A percentile compares a stretch with the other conserved stretches of the same genome.
These are phyloP conservation scores for Fusarium dimerum DNA, from an alignment of 2,329 filamentous ascomycete genomes.

Conservation along the genomic window DNA sequence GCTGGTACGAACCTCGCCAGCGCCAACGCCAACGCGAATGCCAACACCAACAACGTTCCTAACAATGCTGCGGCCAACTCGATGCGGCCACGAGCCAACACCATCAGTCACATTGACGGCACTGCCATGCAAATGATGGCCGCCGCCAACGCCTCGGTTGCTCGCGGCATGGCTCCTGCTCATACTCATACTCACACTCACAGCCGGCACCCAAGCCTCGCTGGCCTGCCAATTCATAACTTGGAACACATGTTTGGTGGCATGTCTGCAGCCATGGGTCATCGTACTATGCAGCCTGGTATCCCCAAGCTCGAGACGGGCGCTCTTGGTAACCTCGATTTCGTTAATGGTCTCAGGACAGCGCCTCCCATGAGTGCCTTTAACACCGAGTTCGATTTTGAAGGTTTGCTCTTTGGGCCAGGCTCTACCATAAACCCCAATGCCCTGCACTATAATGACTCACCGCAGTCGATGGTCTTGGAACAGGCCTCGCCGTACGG, in stretches of 20 bases:
- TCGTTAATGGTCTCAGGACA: slow-evolving; percentile 70
- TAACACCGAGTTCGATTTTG: slow-evolving; percentile 51
- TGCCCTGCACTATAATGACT: slow-evolving; percentile 81
- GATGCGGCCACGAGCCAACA: slow-evolving; percentile 91
- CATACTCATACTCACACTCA: slow-evolving; percentile 52
- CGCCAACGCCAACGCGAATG: not conserved
- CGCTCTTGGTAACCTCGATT: slow-evolving; percentile 64
- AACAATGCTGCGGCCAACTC: slow-evolving; percentile 49
- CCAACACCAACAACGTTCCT: not conserved
- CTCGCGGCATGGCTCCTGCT: slow-evolving; percentile 48
- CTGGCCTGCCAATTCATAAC: slow-evolving; percentile 61
- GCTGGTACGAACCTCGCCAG: slow-evolving; percentile 52
- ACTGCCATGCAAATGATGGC: slow-evolving; percentile 72
- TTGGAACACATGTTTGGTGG: slow-evolving; percentile 68
- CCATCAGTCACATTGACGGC: slow-evolving; percentile 89
- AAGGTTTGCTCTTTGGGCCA: slow-evolving; percentile 66
- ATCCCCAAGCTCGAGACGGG: slow-evolving; percentile 84
- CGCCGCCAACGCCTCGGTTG: slow-evolving; percentile 56
- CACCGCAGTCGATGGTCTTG: slow-evolving; percentile 66
- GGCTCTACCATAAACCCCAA: slow-evolving; percentile 70
- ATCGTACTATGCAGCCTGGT: slow-evolving; percentile 66
- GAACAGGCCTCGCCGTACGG: slow-evolving; percentile 64
- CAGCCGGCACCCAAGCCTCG: slow-evolving; percentile 74
- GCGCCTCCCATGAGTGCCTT: slow-evolving; percentile 68
- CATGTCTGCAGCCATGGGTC: slow-evolving; percentile 69